phyloP scores from a whole-genome alignment of 2,329 filamentous ascomycete genomes.

The Fusarium anguioides region DNA sequence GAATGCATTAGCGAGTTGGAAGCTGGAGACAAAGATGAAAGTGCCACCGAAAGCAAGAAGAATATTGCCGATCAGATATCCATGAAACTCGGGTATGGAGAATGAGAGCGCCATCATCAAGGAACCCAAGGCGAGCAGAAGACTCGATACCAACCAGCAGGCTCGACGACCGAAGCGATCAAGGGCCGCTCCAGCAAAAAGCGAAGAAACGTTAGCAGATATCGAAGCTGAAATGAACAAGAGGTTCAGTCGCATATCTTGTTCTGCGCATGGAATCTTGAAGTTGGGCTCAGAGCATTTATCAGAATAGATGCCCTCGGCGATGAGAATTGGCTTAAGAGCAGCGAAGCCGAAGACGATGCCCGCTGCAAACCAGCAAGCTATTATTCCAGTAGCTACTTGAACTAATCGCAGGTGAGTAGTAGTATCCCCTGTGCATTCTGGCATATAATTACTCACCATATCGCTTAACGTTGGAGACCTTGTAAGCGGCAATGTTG shows the following conservation, averaged over 20 bases:
- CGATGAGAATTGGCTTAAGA: conserved; percentile 81
- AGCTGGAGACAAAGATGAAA: conserved; percentile 83
- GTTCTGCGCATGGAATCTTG: conserved; percentile 57
- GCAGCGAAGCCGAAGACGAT: conserved; percentile 87
- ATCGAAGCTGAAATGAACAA: conserved; percentile 93
- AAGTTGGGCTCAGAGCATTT: conserved; percentile 61
- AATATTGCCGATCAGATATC: conserved; percentile 77
- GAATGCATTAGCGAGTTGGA: conserved; percentile 85
- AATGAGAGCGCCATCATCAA: conserved; percentile 77
- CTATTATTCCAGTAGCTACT: conserved; percentile 74
- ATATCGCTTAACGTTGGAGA: conserved; percentile 44
- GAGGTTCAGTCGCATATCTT: conserved; percentile 74
- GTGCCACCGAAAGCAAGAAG: conserved; percentile 81
- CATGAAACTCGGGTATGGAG: conserved; percentile 73
- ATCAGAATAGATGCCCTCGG: conserved; percentile 76
- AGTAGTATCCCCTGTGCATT: background rate
- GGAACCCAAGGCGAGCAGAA: conserved; percentile 74
- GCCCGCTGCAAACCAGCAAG: conserved; percentile 81
- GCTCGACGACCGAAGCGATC: conserved; percentile 83
- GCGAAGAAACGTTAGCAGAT: conserved; percentile 83
- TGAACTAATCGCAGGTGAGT: conserved; percentile 63
- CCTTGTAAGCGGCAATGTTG: conserved; percentile 47
- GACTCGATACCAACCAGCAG: conserved; percentile 76
- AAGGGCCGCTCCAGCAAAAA: conserved; percentile 85
- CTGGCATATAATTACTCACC: conserved; percentile 28